Evolutionary conservation across 768 basidiomycete genomes (phyloP).

Genomic region (Lactarius hengduanensis): DNA sequence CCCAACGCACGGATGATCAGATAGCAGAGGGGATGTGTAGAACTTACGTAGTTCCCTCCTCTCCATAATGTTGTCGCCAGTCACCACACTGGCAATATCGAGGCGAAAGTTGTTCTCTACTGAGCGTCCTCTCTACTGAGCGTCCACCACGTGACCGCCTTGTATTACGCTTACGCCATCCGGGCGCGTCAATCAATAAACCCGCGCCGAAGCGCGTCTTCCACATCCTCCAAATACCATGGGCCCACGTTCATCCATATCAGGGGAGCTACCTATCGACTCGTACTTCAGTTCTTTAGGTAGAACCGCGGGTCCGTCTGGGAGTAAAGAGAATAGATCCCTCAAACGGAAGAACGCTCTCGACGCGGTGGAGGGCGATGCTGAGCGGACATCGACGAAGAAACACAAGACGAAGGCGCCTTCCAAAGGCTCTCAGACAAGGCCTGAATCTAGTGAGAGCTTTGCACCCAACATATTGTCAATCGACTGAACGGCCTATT

Average conservation of each 20-base stretch:
- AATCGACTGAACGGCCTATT: not conserved
- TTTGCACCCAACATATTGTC: not conserved
- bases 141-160: not conserved
- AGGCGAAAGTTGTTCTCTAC: too few relatives aligned
- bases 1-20: not conserved
- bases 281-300: constrained; percentile 14
- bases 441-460: not conserved
- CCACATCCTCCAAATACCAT: not conserved
- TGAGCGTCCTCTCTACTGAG: too few relatives aligned
- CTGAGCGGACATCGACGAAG: constrained; percentile 5
- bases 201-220: not conserved
- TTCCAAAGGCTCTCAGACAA: not conserved
- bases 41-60: not conserved
- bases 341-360: constrained; percentile 13
- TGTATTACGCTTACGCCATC: constrained; percentile 21
- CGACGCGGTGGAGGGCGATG: not conserved
- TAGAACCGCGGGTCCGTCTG: not conserved
- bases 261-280: constrained; percentile 23
- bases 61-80: too few relatives aligned
- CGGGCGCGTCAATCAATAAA: constrained; percentile 11
- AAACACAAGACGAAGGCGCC: constrained; percentile 4
- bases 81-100: too few relatives aligned
- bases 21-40: not conserved
- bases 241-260: constrained; percentile 20
- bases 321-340: constrained; percentile 17